phyloP scores from a whole-genome alignment of 192 early-diverging fungal species.

The Podila horticola region DNA sequence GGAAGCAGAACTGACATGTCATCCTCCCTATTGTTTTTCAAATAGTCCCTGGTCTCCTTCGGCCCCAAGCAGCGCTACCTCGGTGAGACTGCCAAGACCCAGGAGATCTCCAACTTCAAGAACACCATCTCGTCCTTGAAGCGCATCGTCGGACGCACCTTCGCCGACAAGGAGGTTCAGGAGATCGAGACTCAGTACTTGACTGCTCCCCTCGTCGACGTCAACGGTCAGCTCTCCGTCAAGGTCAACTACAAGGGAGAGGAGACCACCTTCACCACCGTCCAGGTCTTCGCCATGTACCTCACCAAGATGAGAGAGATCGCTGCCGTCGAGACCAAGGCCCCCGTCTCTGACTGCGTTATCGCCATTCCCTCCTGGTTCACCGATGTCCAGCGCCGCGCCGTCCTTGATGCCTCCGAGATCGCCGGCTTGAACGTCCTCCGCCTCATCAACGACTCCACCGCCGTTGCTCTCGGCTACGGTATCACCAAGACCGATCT shows the following conservation, averaged over 20 bases:
- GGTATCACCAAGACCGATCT: slow-evolving; percentile 99
- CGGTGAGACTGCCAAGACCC: slow-evolving; percentile 95
- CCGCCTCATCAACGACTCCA: slow-evolving; percentile 93
- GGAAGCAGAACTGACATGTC: background rate
- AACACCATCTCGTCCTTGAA: slow-evolving; percentile 93
- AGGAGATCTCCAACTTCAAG: slow-evolving; percentile 98
- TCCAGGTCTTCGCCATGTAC: slow-evolving; percentile 96
- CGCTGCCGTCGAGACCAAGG: slow-evolving; percentile 83
- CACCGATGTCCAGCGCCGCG: slow-evolving; percentile 92
- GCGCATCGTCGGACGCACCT: slow-evolving; percentile 90
- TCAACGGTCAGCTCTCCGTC: slow-evolving; percentile 88
- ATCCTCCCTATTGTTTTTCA: background rate
- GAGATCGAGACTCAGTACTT: slow-evolving; percentile 86
- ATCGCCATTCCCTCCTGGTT: slow-evolving; percentile 97
- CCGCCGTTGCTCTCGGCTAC: slow-evolving; percentile 96
- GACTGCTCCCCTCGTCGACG: slow-evolving; percentile 83
- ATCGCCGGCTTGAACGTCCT: slow-evolving; percentile 93
- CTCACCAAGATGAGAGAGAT: slow-evolving; percentile 93
- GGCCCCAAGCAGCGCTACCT: slow-evolving; percentile 95
- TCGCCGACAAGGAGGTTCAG: slow-evolving; percentile 85
- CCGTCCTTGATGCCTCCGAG: slow-evolving; percentile 88
- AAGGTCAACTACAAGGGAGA: slow-evolving; percentile 85
- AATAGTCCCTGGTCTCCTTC: slow-evolving; percentile 89
- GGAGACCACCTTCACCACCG: slow-evolving; percentile 80
- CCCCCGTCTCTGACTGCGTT: slow-evolving; percentile 91